phyloP scores from a whole-genome alignment of 177 flowering plant genomes.

The Tripterygium wilfordii region DNA sequence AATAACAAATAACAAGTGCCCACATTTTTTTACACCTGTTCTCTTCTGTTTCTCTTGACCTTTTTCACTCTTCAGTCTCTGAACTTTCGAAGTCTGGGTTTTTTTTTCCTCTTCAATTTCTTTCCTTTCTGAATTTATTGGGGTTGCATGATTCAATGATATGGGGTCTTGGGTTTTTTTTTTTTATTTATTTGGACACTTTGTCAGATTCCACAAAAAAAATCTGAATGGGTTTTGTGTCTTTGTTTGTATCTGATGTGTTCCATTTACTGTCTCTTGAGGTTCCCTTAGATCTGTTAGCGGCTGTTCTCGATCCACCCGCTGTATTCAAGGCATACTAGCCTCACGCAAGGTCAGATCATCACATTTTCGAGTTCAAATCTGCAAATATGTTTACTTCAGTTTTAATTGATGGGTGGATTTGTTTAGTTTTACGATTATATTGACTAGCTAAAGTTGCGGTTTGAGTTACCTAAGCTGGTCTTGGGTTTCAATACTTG shows the following conservation, averaged over 20 bases:
- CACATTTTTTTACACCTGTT: too few relatives aligned
- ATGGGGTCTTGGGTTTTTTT: background rate
- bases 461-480: background rate
- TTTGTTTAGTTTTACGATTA: too few relatives aligned
- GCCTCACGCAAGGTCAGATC: slow-evolving; percentile 37
- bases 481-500: slow-evolving; percentile 8
- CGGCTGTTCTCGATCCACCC: slow-evolving; percentile 24
- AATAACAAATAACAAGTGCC: too few relatives aligned
- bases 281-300: slow-evolving; percentile 31
- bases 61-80: too few relatives aligned
- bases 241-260: slow-evolving; percentile 22
- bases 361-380: slow-evolving; percentile 13
- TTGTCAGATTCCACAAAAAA: slow-evolving; percentile 20
- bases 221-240: slow-evolving; percentile 7
- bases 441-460: background rate
- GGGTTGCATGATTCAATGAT: slow-evolving; percentile 10
- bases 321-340: slow-evolving; percentile 17
- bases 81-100: too few relatives aligned
- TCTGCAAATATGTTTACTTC: too few relatives aligned
- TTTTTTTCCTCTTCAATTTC: too few relatives aligned
- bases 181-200: slow-evolving; percentile 19
- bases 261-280: slow-evolving; percentile 15
- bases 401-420: too few relatives aligned
- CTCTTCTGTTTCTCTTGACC: too few relatives aligned
- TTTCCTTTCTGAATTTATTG: too few relatives aligned